Conservation (phyloP, 2,329 filamentous ascomycete genomes). For the Fusarium kyushuense region DNA sequence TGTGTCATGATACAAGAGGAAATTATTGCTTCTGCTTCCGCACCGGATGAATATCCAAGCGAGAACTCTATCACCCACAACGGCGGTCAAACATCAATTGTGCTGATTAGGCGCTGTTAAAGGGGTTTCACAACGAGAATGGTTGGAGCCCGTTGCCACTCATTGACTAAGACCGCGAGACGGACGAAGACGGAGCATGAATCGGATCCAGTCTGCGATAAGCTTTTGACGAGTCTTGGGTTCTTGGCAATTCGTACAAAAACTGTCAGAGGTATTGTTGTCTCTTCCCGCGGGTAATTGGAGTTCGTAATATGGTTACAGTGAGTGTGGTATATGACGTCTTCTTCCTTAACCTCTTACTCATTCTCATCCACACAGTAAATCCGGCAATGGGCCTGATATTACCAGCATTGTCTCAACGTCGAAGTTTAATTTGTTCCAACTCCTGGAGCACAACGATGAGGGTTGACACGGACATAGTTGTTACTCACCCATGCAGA, state of each 20-base stretch:
- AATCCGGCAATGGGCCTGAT: neutral
- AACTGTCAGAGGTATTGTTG: neutral
- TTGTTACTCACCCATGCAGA: neutral
- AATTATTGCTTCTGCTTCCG: constrained; percentile 8
- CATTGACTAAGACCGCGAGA: constrained; percentile 3
- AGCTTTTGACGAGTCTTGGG: constrained; percentile 18
- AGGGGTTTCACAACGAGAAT: constrained; percentile 9
- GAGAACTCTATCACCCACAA: constrained; percentile 9
- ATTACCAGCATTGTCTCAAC: constrained; percentile 31
- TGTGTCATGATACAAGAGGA: constrained; percentile 6
- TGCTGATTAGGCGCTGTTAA: neutral
- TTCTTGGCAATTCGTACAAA: constrained; percentile 13
- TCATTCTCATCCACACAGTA: neutral
- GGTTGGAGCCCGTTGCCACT: neutral
- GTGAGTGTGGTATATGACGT: constrained; percentile 18
- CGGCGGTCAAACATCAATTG: neutral
- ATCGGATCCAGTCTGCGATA: constrained; percentile 18
- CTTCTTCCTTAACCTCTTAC: constrained; percentile 1
- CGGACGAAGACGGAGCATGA: constrained; percentile 6
- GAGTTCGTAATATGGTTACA: constrained; percentile 10
- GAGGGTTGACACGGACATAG: constrained; percentile 6
- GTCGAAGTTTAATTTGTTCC: constrained; percentile 14
- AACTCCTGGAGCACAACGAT: constrained; percentile 7
- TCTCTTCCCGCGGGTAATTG: constrained; percentile 11
- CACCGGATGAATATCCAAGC: constrained; percentile 20